A percentile compares a stretch with the other conserved stretches of the same genome.
These are phyloP conservation scores for Alternaria dauci DNA, from an alignment of 2,329 filamentous ascomycete genomes.

Conservation along the genomic window DNA sequence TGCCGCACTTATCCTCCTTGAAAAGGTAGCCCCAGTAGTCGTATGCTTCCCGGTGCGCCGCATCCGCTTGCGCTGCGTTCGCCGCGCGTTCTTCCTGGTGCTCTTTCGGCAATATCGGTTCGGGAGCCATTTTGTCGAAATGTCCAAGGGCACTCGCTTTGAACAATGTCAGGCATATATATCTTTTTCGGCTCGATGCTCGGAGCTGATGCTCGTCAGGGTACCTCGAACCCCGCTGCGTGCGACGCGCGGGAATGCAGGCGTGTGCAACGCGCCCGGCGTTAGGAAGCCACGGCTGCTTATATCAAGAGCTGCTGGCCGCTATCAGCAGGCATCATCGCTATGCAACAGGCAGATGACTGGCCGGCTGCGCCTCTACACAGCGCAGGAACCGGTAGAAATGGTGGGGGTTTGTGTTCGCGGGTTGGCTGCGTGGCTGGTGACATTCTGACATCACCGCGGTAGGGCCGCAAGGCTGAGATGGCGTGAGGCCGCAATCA, in stretches of 20 bases:
- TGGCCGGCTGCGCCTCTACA: conserved; percentile 36
- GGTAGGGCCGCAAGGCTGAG: conserved; percentile 24
- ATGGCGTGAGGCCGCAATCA: conserved; percentile 27
- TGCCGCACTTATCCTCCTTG: conserved; percentile 61
- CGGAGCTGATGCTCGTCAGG: conserved; percentile 26
- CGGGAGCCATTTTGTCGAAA: conserved; percentile 40
- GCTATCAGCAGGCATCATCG: conserved; percentile 22
- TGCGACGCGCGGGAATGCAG: conserved; percentile 22
- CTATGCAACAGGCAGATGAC: conserved; percentile 35
- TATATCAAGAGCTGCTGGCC: conserved; percentile 18
- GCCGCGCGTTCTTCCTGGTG: conserved; percentile 29
- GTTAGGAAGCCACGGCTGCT: conserved; percentile 18
- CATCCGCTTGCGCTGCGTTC: conserved; percentile 33
- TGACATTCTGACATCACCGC: conserved; percentile 31
- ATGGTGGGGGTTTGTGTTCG: conserved; percentile 24
- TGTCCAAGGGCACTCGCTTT: conserved; percentile 1
- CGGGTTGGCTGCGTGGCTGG: conserved; percentile 15
- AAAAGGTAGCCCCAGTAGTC: conserved; percentile 63
- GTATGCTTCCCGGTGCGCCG: conserved; percentile 53
- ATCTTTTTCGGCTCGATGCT: conserved; percentile 24
- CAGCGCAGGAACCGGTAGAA: conserved; percentile 25
- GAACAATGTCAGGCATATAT: conserved; percentile 18
- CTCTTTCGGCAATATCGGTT: conserved; percentile 32
- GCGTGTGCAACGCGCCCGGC: conserved; percentile 16
- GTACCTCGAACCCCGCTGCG: conserved; percentile 32